Base-by-base conservation (phyloP, 2,329 filamentous ascomycete genomes). In the Pseudopithomyces chartarum region DNA sequence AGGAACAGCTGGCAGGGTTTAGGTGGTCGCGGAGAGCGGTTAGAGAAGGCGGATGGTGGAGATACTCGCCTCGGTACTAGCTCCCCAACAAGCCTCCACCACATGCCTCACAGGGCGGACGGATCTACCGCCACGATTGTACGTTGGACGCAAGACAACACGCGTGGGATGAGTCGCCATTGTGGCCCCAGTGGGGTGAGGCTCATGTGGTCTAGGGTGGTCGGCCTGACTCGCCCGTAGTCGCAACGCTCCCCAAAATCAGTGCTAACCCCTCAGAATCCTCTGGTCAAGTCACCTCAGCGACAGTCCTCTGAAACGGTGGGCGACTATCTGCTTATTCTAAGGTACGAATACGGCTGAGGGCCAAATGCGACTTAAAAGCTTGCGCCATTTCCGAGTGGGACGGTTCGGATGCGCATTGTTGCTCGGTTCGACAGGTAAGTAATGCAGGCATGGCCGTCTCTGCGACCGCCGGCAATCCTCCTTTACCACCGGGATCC, bases 51-150 rank as follows among this genome's bases (percentile, higher is more conserved):
- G 53, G 57, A 61, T 59, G 58, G 46, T 59, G 56, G 59, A 69
- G 52, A 56, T 54, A 52, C 61, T 68, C 63, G 66, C 67, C 63
- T 65, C 58, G 62, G 46, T 26, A 42, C 55, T 60, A 56, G 56
- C 53, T 60, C 15, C 40, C 51, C 58, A 65, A 64, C 61, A 59
- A 29, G 22, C 44, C 19, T 43, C 48, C 59, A 63, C 53, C 62
- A 61, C 53, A 59, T 56, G 56, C 44, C 57, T 58, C 63, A 63
- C 62, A 57, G 50, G 56, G 61, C 58, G 57, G 59, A 46, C 58
- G 66, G 73, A 75, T 73, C 69, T 73, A 62, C 72, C 46, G 60
- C 65, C 62, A 68, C 63, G 66, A 65, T 61, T 66, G 65, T 65
- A 71, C 68, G 67, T 68, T 68, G 54, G 55, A 44, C 61, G 58